These are phyloP conservation scores for Fusarium piperis DNA, from an alignment of 2,329 filamentous ascomycete genomes.

Conservation along the genomic window DNA sequence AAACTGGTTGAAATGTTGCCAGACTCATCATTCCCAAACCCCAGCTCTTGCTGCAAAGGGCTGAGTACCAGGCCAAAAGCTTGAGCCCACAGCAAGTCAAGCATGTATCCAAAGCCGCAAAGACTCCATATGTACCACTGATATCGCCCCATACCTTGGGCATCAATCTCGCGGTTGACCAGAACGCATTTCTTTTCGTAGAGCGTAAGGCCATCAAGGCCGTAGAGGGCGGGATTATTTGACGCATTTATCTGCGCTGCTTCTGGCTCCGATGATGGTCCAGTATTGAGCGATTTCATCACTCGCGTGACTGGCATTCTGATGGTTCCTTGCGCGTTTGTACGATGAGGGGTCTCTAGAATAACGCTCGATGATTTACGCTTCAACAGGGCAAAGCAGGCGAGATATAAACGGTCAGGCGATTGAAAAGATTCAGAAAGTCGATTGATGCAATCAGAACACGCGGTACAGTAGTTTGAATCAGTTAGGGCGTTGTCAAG, in stretches of 20 bases:
- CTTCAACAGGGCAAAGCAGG: neutral
- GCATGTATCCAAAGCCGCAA: conserved; percentile 64
- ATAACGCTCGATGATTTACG: neutral
- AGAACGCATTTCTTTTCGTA: conserved; percentile 50
- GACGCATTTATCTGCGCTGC: neutral
- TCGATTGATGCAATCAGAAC: neutral
- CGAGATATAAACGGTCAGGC: neutral
- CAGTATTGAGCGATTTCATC: neutral
- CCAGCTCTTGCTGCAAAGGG: conserved; percentile 65
- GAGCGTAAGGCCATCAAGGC: conserved; percentile 41
- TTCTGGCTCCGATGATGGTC: conserved; percentile 2
- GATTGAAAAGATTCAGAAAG: neutral
- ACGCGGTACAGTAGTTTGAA: neutral
- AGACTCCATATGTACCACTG: conserved; percentile 63
- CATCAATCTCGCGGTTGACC: conserved; percentile 57
- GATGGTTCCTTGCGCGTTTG: neutral
- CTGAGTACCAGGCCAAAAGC: conserved; percentile 64
- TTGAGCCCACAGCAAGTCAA: conserved; percentile 68
- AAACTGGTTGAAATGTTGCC: conserved; percentile 65
- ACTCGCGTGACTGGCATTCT: neutral
- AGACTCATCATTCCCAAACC: conserved; percentile 52
- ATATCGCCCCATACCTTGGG: conserved; percentile 62
- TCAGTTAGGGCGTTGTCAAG: conserved; percentile 2
- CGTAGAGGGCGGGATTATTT: neutral
- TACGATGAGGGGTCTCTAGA: neutral